phyloP scores from a whole-genome alignment of 805 yeast genomes.

The Suhomyces kilbournensis region DNA sequence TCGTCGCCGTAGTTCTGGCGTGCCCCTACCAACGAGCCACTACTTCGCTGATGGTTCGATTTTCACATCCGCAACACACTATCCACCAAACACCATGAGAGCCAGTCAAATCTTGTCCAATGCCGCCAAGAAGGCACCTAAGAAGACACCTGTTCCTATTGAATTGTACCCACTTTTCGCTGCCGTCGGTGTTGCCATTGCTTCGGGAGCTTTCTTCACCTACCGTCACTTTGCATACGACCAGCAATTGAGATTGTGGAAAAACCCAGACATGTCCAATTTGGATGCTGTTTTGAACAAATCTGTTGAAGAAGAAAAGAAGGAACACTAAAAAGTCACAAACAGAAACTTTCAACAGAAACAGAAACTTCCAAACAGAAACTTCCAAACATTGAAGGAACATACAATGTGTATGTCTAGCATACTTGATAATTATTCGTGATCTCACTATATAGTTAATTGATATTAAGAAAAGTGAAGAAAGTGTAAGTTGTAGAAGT shows the following conservation, averaged over 20 bases:
- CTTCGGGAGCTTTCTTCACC: conserved; percentile 40
- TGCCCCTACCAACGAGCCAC: neutral
- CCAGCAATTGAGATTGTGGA: conserved; percentile 45
- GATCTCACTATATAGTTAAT: no score
- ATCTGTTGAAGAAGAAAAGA: conserved; percentile 20
- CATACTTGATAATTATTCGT: no score
- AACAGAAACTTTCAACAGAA: no score
- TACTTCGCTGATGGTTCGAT: conserved; percentile 1
- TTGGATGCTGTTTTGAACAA: conserved; percentile 43
- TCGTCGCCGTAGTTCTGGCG: neutral
- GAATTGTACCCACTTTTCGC: conserved; percentile 49
- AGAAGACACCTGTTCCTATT: conserved; percentile 28
- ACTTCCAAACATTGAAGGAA: no score
- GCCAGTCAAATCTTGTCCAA: conserved; percentile 39
- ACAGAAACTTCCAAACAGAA: no score
- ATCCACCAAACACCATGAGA: conserved; percentile 26
- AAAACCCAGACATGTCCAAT: conserved; percentile 42
- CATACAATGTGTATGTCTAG: no score
- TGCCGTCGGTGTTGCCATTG: conserved; percentile 40
- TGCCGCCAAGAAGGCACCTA: conserved; percentile 31
- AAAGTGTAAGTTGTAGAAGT: no score
- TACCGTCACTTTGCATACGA: conserved; percentile 48
- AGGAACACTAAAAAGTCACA: neutral
- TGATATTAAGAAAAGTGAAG: no score
- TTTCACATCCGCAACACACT: neutral